phyloP scores from a whole-genome alignment of 768 basidiomycete species.

The Collybia mongolica region DNA sequence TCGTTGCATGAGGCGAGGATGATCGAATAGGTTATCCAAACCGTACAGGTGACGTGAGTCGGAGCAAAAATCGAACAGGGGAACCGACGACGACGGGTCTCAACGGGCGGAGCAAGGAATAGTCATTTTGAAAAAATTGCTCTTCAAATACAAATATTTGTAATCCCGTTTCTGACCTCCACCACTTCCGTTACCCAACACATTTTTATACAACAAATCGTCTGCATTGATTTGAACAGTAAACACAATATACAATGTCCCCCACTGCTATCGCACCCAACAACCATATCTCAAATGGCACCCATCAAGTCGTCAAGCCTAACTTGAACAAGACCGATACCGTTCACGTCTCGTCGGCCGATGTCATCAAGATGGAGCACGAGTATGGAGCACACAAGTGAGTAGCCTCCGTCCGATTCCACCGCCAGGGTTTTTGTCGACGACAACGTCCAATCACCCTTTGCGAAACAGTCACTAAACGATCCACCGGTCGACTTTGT shows the following conservation, averaged over 20 bases:
- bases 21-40: background rate
- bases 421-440: constrained; percentile 23
- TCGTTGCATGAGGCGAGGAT: background rate
- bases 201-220: background rate
- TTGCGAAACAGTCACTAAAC: constrained; percentile 19
- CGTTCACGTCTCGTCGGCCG: constrained; percentile 48
- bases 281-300: constrained; percentile 23
- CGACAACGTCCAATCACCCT: constrained; percentile 24
- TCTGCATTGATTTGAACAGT: background rate
- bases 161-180: constrained; percentile 8
- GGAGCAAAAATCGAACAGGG: background rate
- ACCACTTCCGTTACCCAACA: constrained; percentile 14
- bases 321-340: background rate
- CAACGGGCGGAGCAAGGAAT: constrained; percentile 15
- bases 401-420: constrained; percentile 30
- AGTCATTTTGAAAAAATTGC: constrained; percentile 3
- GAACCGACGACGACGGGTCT: constrained; percentile 6
- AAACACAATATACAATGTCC: constrained; percentile 15
- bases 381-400: constrained; percentile 88
- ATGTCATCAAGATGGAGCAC: constrained; percentile 80
- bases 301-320: constrained; percentile 15
- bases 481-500: constrained; percentile 19
- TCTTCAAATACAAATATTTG: constrained; percentile 3
- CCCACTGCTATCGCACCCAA: constrained; percentile 19
- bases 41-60: background rate